Base-by-base conservation (phyloP, 2,329 filamentous ascomycete species). In the Xylariaceae sp. region DNA sequence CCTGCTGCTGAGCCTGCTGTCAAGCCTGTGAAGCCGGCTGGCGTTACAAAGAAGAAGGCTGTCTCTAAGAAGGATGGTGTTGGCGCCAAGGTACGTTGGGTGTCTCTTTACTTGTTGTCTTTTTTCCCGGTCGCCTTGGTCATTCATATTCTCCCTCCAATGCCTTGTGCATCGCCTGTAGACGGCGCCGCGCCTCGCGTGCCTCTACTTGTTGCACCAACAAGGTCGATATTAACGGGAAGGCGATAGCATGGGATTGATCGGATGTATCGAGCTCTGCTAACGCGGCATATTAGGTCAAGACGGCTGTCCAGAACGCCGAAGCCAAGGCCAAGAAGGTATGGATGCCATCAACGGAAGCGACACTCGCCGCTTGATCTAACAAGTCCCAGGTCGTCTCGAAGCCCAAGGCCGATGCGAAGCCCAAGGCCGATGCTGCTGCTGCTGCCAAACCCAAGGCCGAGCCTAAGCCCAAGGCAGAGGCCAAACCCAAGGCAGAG, bases 1-100 rank as follows among this genome's bases (percentile, higher is more conserved):
- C 18, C 52, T 11, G 17, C 31, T 24, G 38, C 46, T 23, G 44
- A 32, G 14, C 34, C 53, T 15, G 44, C 44, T 31, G 45, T 37
- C 13, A 57, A 55, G 47, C 48, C 54, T 21, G 50, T 47, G 18
- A 59, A 59, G 47, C 58, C 58, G 9, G 46, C 47, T 27, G 58
- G 57, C 31, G 56, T 60, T 40, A 59, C 54, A 31, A 60, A 60
- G 48, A 60, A 59, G 52, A 57, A 55, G 43, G 39, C 53, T 11
- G 45, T 47, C 7, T 47, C 56, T 2, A 60, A 59, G 53, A 60
- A 59, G 43, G 52, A 59, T 17, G 54, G 52, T 34, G 52, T 51
- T 32, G 54, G 46, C 27, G 52, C 52, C 7, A 61, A 60, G 52
- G 56, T 59, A 50, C 3, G 49, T 38, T 33, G 6, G n/a, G n/a